phyloP scores from a whole-genome alignment of 768 basidiomycete genomes.

The Termitomyces sp. region DNA sequence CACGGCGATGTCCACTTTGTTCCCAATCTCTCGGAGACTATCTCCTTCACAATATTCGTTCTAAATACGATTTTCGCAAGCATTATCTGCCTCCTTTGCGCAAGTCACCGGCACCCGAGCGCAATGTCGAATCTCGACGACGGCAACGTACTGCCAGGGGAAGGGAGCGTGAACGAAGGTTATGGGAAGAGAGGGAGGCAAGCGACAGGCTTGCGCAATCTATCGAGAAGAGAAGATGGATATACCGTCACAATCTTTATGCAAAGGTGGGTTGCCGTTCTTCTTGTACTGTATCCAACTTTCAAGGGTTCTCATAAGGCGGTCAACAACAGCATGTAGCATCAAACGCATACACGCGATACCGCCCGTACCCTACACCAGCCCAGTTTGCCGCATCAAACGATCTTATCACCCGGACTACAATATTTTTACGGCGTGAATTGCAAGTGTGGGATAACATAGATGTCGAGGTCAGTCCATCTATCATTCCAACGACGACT shows the following conservation, averaged over 20 bases:
- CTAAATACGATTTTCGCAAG: slow-evolving; percentile 78
- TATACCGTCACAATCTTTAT: slow-evolving; percentile 77
- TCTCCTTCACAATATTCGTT: slow-evolving; percentile 76
- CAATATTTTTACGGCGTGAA: slow-evolving; percentile 79
- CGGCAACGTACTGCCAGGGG: slow-evolving; percentile 34
- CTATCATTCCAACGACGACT: slow-evolving; percentile 1
- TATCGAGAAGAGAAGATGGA: slow-evolving; percentile 68
- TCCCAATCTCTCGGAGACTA: slow-evolving; percentile 64
- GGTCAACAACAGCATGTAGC: slow-evolving; percentile 72
- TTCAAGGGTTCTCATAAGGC: neutral
- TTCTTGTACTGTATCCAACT: neutral
- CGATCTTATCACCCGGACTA: slow-evolving; percentile 73
- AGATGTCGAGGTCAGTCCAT: slow-evolving; percentile 75
- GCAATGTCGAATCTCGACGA: slow-evolving; percentile 21
- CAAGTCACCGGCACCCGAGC: slow-evolving; percentile 27
- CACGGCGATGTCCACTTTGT: slow-evolving; percentile 75
- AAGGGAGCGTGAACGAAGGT: slow-evolving; percentile 54
- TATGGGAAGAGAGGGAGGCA: slow-evolving; percentile 48
- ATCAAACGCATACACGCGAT: slow-evolving; percentile 81
- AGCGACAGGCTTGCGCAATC: slow-evolving; percentile 73
- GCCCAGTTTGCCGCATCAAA: slow-evolving; percentile 76
- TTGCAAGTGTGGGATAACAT: slow-evolving; percentile 82
- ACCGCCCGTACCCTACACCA: slow-evolving; percentile 87
- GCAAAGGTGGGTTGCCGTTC: slow-evolving; percentile 64
- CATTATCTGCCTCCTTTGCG: slow-evolving; percentile 69